Base-by-base conservation (phyloP, 768 basidiomycete genomes). In the Phlebiopsis gigantea region DNA sequence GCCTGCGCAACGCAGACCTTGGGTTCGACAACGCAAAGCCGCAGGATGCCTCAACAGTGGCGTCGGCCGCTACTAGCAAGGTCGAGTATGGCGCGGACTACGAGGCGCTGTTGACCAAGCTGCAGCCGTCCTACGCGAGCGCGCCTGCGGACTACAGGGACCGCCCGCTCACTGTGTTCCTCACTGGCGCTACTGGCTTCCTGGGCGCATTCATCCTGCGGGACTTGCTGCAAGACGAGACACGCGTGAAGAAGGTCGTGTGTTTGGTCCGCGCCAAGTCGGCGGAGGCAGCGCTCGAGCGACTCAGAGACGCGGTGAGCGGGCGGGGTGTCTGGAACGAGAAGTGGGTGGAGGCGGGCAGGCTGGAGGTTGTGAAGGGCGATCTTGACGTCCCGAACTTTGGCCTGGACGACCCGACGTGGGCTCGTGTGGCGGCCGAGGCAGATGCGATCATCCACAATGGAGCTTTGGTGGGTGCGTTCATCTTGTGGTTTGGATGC, bases 121-220 rank as follows among this genome's bases (percentile, higher is more conserved):
- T 98, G 22, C 75, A 77, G 43, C 63, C 74, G 1, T 77, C 80
- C 7, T 98, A 93, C 69, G 70, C 78, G 0, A 72, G 82, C n/a
- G 70, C 84, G 1, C 75, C 87, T 0, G 53, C 73, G n/a, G 80
- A 85, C 62, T 85, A 85, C 62, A 65, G 69, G 21, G 66, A 71
- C 24, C 78, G 74, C 44, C 71, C 76, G 12, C 61, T 94, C 42
- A 91, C 90, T 0, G 80, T 98, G 28, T 97, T 99, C 77, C 81
- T 99, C 28, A 98, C 97, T 5, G 97, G 97, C 5, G 95, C 93
- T 4, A 98, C 97, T 8, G 97, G 97, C 1, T 99, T 95, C 78
- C 78, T 99, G 15, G 97, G 97, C 14, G 93, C 92, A 5, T 98
- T 96, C 70, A 82, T 98, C 58, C 75, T 98, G 48, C 77, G 79